Base-by-base conservation (phyloP, 1,284 basidiomycete species). In the Porogramme epimiltina region DNA sequence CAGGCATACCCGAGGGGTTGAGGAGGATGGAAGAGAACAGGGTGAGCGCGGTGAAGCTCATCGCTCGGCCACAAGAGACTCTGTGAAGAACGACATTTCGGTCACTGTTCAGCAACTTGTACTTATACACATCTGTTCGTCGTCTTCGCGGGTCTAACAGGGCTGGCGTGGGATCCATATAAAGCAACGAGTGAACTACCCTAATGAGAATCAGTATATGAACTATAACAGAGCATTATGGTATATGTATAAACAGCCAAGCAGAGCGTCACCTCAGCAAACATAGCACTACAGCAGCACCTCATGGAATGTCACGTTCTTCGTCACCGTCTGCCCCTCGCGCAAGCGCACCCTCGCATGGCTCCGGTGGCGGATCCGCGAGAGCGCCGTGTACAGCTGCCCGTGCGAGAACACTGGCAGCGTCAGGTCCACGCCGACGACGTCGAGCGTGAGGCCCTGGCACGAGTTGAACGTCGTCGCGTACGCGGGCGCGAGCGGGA, bases 1-100 rank as follows among this genome's bases (percentile, higher is more conserved):
- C 57, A 1, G 80, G 75, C 3, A 73, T 83, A n/a, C 44, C 56
- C 0, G 69, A 51, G 10, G 82, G 77, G 0, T 57, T 84, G 47
- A 65, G 72, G 28, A 66, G 68, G 51, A 43, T 84, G 62, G 63
- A 67, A 58, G 56, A 63, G 2, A 66, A 70, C 9, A 54, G 73
- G 47, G 69, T 82, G 13, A 80, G 76, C 25, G 78, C 72, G 2
- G 58, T 63, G 19, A 83, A 84, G 58, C 63, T 84, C 8, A 68
- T 84, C n/a, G 75, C 56, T 3, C 72, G 63, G 42, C 79, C 80
- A 2, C 72, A 74, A 42, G 76, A 82, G 52, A 78, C 70, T 15
- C 22, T 15, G 40, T 42, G n/a, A 40, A n/a, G n/a, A n/a, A n/a
- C n/a, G n/a, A n/a, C n/a, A n/a, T n/a, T n/a, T n/a, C n/a, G n/a